A percentile compares a stretch with the other conserved stretches of the same genome.
Evolutionary conservation across 1,139 yeast species (phyloP).

Genomic region (Scheffersomyces illinoinensis): DNA sequence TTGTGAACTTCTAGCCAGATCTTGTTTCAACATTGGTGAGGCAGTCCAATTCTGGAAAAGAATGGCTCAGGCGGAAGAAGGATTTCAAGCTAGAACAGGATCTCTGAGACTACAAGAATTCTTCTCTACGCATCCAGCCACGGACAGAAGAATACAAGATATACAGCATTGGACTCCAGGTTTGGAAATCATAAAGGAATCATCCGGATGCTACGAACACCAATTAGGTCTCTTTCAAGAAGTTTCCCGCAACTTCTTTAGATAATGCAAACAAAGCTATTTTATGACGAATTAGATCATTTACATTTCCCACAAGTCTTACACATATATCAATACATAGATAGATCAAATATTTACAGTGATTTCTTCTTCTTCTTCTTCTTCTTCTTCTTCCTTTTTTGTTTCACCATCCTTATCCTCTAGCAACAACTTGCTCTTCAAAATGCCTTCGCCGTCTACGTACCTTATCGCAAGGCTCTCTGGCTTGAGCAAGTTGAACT

Average conservation of each 20-base stretch:
- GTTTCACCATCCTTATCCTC: conserved; percentile 2
- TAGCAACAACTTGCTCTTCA: conserved; percentile 15
- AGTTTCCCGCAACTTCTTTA: conserved; percentile 20
- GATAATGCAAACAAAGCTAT: neutral
- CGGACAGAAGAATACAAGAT: conserved; percentile 65
- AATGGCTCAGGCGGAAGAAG: conserved; percentile 63
- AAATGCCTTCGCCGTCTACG: conserved; percentile 13
- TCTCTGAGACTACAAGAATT: conserved; percentile 50
- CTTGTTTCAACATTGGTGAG: conserved; percentile 78
- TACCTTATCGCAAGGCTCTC: conserved; percentile 9
- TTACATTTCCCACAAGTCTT: neutral
- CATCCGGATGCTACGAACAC: conserved; percentile 31
- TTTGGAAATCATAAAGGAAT: conserved; percentile 49
- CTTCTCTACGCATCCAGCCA: conserved; percentile 90
- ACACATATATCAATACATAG: neutral
- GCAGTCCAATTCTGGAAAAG: conserved; percentile 81
- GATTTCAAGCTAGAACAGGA: conserved; percentile 16
- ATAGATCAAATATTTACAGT: conserved; percentile 7
- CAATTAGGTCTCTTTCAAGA: conserved; percentile 21
- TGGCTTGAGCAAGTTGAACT: conserved; percentile 4
- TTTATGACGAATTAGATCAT: neutral
- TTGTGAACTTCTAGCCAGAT: conserved; percentile 83
- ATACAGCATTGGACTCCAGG: conserved; percentile 74
- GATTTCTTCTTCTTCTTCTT: conserved; percentile 8
- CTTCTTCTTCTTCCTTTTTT: conserved; percentile 5